These are phyloP conservation scores for Rhodotorula toruloides DNA, from an alignment of 768 basidiomycete genomes.

Conservation along the genomic window DNA sequence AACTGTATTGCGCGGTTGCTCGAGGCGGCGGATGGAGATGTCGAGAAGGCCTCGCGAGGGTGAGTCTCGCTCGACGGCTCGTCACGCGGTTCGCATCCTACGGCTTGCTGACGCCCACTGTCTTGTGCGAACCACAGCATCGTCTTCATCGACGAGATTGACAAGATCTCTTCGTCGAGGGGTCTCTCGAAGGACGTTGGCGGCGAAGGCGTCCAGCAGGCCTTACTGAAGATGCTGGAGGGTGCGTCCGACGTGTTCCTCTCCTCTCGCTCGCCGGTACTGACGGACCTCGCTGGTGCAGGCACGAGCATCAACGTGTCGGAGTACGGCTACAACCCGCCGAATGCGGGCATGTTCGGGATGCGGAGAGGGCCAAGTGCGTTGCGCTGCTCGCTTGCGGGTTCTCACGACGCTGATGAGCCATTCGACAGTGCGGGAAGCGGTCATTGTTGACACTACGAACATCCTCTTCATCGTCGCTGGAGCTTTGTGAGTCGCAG, in stretches of 20 bases:
- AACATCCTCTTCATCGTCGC: slow-evolving; percentile 93
- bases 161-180: slow-evolving; percentile 67
- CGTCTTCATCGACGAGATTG: slow-evolving; percentile 92
- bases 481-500: slow-evolving; percentile 56
- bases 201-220: slow-evolving; percentile 92
- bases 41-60: slow-evolving; percentile 64
- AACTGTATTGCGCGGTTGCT: slow-evolving; percentile 79
- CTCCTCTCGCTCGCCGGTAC: background rate
- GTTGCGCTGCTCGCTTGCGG: background rate
- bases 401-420: too few species aligned
- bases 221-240: slow-evolving; percentile 84
- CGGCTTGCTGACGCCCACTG: background rate
- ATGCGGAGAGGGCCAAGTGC: slow-evolving; percentile 14
- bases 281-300: background rate
- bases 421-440: slow-evolving; percentile 54
- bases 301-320: background rate
- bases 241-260: slow-evolving; percentile 59
- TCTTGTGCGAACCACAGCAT: slow-evolving; percentile 44
- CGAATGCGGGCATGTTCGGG: slow-evolving; percentile 17
- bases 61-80: too few species aligned
- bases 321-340: slow-evolving; percentile 46
- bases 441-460: slow-evolving; percentile 73
- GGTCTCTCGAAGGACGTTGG: slow-evolving; percentile 69
- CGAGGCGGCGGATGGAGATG: slow-evolving; percentile 86
- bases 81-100: slow-evolving; percentile 37